Evolutionary conservation across 257 asterid species (phyloP), one percentile per base, ranked within the genome.

Genomic region (Rauvolfia tetraphylla): DNA sequence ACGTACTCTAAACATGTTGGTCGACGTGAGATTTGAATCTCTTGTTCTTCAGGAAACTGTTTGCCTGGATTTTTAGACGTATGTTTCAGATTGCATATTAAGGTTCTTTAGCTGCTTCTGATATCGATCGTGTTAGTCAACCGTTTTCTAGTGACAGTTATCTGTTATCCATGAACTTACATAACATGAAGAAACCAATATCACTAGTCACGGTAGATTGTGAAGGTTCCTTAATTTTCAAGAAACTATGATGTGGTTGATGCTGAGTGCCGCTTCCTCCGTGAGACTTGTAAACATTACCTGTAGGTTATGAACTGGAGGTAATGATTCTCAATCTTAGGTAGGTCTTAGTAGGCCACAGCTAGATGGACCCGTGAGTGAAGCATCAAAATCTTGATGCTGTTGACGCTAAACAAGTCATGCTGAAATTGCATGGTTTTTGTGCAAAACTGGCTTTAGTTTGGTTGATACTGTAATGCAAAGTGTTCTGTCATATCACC

Each of bases 351-450:
- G 23, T 1, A 49, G 75, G n/a, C 31, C 59, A 56, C 36, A 54
- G 53, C 76, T 12, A 56, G 20, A 73, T 54, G 34, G 34, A 27
- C 58, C 71, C 59, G 59, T 74, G 78, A 74, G 31, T 20, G 51
- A 41, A 41, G 51, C 49, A 23, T 36, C 51, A 38, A 36, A 25
- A 22, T 6, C 7, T 22, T 38, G 72, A 68, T 68, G 72, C 46
- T 20, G 72, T 36, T 36, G 25, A 25, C 34, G 67, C 44, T 3
- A n/a, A 51, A 33, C 38, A 67, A 67, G 0, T 15, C 12, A 3
- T 31, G 5, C 27, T 8, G 20, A 53, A 31, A 51, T 31, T 49
- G 66, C 66, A 0, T 68, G 17, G 73, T 44, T 12, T 42, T 68
- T 48, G 74, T 44, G 74, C 2, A 0, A 8, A 42, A 2, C 39